These are phyloP conservation scores for Monoraphidium neglectum DNA, from an alignment of 139 green algal species.

Conservation along the genomic window DNA sequence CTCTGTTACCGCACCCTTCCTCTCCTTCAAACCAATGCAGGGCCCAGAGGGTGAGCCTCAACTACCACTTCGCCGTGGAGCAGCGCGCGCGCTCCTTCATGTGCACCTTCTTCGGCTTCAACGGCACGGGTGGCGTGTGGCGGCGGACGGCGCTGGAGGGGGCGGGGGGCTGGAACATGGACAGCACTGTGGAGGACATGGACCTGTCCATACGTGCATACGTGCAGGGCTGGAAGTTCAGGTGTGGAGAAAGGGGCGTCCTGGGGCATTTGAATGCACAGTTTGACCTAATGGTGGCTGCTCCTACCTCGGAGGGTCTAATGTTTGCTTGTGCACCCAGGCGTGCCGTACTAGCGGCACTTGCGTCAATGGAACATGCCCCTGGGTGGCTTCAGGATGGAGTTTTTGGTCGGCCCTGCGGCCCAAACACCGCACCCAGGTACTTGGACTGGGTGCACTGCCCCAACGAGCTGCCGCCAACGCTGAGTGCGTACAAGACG, in stretches of 20 bases:
- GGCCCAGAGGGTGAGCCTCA: conserved; percentile 34
- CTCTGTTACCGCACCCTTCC: background rate
- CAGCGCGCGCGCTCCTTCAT: conserved; percentile 55
- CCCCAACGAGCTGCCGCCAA: conserved; percentile 83
- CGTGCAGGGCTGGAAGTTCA: conserved; percentile 49
- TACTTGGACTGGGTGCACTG: conserved; percentile 60
- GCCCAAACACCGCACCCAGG: background rate
- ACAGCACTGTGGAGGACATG: conserved; percentile 52
- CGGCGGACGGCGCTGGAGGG: conserved; percentile 71
- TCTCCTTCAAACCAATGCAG: background rate
- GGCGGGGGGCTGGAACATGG: conserved; percentile 88
- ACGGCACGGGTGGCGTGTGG: conserved; percentile 66
- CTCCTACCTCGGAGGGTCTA: too few relatives aligned
- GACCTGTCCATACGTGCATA: conserved; percentile 54
- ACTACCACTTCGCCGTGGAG: conserved; percentile 67
- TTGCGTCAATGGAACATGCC: too few relatives aligned
- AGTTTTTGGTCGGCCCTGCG: too few relatives aligned
- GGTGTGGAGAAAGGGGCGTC: conserved; percentile 5
- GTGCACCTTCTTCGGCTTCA: conserved; percentile 69
- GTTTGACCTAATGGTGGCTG: too few relatives aligned
- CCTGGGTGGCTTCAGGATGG: too few relatives aligned
- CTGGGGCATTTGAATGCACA: too few relatives aligned
- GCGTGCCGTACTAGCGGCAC: too few relatives aligned
- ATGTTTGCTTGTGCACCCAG: too few relatives aligned
- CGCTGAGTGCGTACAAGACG: conserved; percentile 93